Evolutionary conservation across 2,329 filamentous ascomycete genomes (phyloP), one percentile per base, ranked within the genome.

Genomic region (Ustilaginoidea virens): DNA sequence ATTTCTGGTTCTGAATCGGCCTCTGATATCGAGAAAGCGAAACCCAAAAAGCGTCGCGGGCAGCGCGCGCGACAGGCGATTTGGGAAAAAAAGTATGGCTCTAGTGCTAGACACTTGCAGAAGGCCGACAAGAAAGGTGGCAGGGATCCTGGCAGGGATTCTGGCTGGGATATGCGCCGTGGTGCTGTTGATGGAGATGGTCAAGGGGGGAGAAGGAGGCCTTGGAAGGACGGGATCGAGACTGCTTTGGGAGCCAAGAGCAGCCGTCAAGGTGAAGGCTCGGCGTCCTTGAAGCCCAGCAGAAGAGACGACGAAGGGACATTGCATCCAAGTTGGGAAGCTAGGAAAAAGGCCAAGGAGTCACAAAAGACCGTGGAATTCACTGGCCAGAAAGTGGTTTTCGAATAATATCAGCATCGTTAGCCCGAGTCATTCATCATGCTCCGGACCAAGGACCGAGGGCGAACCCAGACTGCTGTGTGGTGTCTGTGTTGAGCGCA

Each of bases 21-120:
- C 5, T 79, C 75, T 0, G 75, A 80, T 37, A 57, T 80, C 14
- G 79, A 83, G 29, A 51, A 63, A 2, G 68, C 66, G 5, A 60
- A 60, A 1, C 53, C 62, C 0, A 70, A 71, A 41, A 86, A 85
- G 53, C 86, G 87, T 43, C 65, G 79, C 14, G 81, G 81, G 4
- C 81, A 92, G 53, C 67, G 74, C 24, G 79, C 77, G n/a, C 69
- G 81, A 7, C 78, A 80, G 46, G 69, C 74, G 15, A 78, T 90
- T 33, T 80, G 74, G 60, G 80, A 87, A 56, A 76, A 81, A 56
- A 87, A 86, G 46, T 87, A 66, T 48, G 80, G 80, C 28, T 60
- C 64, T 10, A 63, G 67, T 36, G 82, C 81, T 2, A 79, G 74
- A 40, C 80, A 85, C 43, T 49, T 74, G 24, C 59, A 61, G 33